Percentiles rank a stretch among this genome's conserved stretches.
These are phyloP conservation scores for Penicillium cosmopolitanum DNA, from an alignment of 495 filamentous ascomycete species.

Conservation along the genomic window DNA sequence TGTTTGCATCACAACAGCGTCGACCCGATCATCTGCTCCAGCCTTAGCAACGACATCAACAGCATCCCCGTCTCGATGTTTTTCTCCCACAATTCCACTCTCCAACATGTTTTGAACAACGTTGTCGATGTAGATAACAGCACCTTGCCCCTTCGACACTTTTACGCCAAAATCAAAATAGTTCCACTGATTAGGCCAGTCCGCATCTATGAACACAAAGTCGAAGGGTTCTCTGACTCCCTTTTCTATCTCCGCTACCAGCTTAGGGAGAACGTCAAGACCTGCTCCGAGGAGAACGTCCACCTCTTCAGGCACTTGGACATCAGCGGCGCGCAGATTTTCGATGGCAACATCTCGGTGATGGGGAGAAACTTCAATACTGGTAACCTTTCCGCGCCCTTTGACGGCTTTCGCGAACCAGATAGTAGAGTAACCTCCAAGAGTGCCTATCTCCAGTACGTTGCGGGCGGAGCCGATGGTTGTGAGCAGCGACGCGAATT, in stretches of 20 bases:
- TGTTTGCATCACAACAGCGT: constrained; percentile 53
- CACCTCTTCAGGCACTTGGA: constrained; percentile 32
- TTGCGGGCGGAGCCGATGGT: constrained; percentile 37
- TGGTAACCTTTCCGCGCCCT: constrained; percentile 43
- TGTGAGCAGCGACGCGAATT: constrained; percentile 46
- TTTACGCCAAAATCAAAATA: constrained; percentile 42
- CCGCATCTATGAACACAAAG: constrained; percentile 57
- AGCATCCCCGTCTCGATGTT: not conserved
- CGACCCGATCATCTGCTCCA: constrained; percentile 47
- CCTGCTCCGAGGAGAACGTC: constrained; percentile 51
- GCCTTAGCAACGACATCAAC: constrained; percentile 45
- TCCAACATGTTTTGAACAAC: constrained; percentile 39
- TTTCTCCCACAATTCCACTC: constrained; percentile 8
- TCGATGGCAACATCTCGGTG: constrained; percentile 45
- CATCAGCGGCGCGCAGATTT: constrained; percentile 39
- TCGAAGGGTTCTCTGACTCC: constrained; percentile 43
- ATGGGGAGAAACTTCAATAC: constrained; percentile 46
- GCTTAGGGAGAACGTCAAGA: constrained; percentile 44
- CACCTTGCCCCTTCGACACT: constrained; percentile 43
- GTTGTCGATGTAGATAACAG: constrained; percentile 53
- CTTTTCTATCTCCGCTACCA: constrained; percentile 35
- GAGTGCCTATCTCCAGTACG: constrained; percentile 56
- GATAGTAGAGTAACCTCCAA: constrained; percentile 57
- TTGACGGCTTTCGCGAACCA: constrained; percentile 48
- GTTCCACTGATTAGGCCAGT: constrained; percentile 49